Base-by-base conservation (phyloP, 2,329 filamentous ascomycete species). In the Daldinia eschscholtzii region DNA sequence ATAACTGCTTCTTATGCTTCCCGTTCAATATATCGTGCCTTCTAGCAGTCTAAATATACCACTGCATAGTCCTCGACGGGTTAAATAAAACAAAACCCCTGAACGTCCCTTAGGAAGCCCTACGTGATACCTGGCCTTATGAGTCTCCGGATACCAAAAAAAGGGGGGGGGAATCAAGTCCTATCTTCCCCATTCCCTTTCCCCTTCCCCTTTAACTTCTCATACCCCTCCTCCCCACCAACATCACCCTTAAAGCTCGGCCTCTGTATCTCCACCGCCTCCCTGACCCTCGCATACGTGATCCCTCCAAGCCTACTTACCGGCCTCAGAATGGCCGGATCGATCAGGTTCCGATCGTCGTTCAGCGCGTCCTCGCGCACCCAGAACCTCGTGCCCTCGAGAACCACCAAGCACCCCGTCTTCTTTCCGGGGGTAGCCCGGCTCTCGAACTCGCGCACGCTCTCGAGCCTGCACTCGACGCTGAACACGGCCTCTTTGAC, bases 331-430 rank as follows among this genome's bases (percentile, higher is more conserved):
- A 97, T 85, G 81, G 90, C 86, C 10, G 93, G 88, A 79, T 97
- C 92, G 64, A 98, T 84, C 46, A 93, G 75, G 72, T 89, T 93
- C 76, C 84, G 87, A 7, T 93, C 90, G 77, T 92, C 88, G 74
- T 97, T 93, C 68, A 97, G 83, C 2, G 94, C 94, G 81, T 98
- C 95, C 78, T 97, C 93, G 60, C 94, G 83, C 1, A 90, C 93
- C 93, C 94, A 98, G 77, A 98, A 97, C 30, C 91, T 86, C 37
- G 92, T 90, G 0, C 93, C 95, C 81, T 98, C 93, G 12, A 98
- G 84, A 37, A 97, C 86, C 1, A 88, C 91, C 70, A 97, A 76
- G 3, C 91, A 90, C 0, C 91, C 89, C 0, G 91, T 91, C 83
- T 90, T 94, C 81, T 90, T 91, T 2, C 92, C 93, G 0, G 91